Conservation (phyloP, 495 filamentous ascomycete genomes). For the Aspergillus kassunensis region DNA sequence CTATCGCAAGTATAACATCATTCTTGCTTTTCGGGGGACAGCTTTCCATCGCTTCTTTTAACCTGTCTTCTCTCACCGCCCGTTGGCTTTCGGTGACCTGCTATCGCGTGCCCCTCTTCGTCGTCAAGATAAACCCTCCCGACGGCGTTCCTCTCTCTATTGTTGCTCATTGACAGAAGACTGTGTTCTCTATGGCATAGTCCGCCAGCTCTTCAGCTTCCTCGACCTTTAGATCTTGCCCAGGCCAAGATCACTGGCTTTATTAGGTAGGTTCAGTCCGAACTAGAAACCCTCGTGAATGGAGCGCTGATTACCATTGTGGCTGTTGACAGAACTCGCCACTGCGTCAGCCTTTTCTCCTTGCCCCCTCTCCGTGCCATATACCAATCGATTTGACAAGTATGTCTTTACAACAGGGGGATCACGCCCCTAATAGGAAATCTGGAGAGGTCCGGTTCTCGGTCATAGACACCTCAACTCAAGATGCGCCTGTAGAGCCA, state of each 20-base stretch:
- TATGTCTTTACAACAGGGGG: conserved; percentile 34
- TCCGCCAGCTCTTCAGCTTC: background rate
- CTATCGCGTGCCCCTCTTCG: conserved; percentile 1
- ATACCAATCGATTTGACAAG: conserved; percentile 1
- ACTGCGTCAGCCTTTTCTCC: background rate
- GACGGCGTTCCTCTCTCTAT: background rate
- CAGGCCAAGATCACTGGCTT: background rate
- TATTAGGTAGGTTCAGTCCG: background rate
- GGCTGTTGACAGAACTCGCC: background rate
- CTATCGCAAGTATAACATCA: conserved; percentile 9
- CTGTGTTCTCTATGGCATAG: conserved; percentile 23
- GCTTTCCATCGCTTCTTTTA: conserved; percentile 2
- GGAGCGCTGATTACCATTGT: background rate
- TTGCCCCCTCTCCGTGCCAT: background rate
- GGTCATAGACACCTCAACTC: conserved; percentile 29
- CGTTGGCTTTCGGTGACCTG: background rate
- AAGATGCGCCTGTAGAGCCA: conserved; percentile 26
- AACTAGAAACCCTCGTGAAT: background rate
- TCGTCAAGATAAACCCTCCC: background rate
- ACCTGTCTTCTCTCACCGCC: conserved; percentile 6
- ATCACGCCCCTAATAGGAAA: conserved; percentile 29
- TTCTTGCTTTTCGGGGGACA: background rate
- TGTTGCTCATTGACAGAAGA: background rate
- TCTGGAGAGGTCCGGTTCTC: conserved; percentile 35
- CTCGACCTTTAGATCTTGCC: background rate